Conservation (phyloP, 257 asterid genomes). For the Agastache rugosa region DNA sequence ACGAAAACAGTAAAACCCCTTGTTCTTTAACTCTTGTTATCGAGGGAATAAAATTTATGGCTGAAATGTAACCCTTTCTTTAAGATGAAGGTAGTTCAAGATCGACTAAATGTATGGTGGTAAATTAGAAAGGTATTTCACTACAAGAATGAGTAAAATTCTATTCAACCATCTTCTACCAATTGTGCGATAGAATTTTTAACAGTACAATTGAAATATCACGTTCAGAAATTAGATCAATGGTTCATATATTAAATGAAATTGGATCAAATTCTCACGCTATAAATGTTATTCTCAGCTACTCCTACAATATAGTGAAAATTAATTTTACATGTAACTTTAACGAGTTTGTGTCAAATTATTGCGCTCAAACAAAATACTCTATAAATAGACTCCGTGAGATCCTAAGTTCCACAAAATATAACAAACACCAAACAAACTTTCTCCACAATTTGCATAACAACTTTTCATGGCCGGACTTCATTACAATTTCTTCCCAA, state of each 20-base stretch:
- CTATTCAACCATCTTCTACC: not conserved
- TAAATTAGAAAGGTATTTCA: not conserved
- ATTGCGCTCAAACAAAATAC: not conserved
- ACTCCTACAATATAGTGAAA: too few species aligned
- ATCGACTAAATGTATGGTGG: not conserved
- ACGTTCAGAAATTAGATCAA: not conserved
- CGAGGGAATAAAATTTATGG: not conserved
- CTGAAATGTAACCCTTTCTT: not conserved
- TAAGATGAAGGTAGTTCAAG: not conserved
- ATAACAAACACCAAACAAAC: not conserved
- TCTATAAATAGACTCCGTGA: constrained; percentile 27
- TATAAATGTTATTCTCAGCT: not conserved
- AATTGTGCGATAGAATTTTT: not conserved
- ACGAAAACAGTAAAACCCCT: not conserved
- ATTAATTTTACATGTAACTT: too few species aligned
- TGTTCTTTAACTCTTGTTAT: constrained; percentile 10
- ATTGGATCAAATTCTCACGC: not conserved
- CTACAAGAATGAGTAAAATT: not conserved
- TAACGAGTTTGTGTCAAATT: too few species aligned
- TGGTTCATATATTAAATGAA: not conserved
- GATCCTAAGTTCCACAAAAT: constrained; percentile 15
- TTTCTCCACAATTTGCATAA: not conserved
- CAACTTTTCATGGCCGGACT: constrained; percentile 60
- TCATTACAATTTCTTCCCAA: constrained; percentile 64
- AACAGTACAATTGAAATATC: not conserved